Conservation (phyloP, 768 basidiomycete genomes). For the Lactarius trivialis region DNA sequence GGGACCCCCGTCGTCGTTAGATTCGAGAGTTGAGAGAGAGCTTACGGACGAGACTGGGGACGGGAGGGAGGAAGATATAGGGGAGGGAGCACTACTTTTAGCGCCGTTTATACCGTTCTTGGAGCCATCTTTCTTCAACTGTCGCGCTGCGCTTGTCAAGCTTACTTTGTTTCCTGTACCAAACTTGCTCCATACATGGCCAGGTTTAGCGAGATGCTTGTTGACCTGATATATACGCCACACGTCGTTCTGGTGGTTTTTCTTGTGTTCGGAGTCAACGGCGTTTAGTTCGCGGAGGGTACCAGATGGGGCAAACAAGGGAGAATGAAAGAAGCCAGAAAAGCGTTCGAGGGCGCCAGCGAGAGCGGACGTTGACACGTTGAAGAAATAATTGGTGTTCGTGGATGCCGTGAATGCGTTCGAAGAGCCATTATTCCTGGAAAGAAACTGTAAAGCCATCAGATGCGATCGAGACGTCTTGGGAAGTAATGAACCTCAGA, state of each 20-base stretch:
- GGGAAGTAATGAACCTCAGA: constrained; percentile 49
- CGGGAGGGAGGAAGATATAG: constrained; percentile 40
- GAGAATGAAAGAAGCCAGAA: constrained; percentile 87
- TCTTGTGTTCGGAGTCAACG: constrained; percentile 95
- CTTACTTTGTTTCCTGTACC: constrained; percentile 81
- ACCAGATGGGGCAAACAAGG: constrained; percentile 79
- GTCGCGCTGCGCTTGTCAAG: constrained; percentile 54
- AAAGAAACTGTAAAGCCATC: constrained; percentile 46
- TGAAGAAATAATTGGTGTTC: constrained; percentile 88
- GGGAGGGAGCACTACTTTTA: constrained; percentile 27
- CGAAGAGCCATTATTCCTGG: constrained; percentile 77
- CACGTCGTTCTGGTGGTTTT: constrained; percentile 84
- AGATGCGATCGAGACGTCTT: constrained; percentile 2
- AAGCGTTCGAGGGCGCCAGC: constrained; percentile 69
- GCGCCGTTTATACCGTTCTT: constrained; percentile 27
- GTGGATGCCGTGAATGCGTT: constrained; percentile 92
- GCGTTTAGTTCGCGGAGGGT: constrained; percentile 89
- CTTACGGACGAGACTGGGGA: constrained; percentile 54
- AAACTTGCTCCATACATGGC: constrained; percentile 88
- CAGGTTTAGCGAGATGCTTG: constrained; percentile 73
- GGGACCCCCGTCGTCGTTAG: constrained; percentile 54
- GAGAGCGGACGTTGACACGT: constrained; percentile 56
- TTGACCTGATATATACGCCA: constrained; percentile 96
- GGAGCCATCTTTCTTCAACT: constrained; percentile 45
- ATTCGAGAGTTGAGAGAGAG: constrained; percentile 49